These are phyloP conservation scores for Parastagonospora avenae DNA, from an alignment of 2,329 filamentous ascomycete species.

Conservation along the genomic window DNA sequence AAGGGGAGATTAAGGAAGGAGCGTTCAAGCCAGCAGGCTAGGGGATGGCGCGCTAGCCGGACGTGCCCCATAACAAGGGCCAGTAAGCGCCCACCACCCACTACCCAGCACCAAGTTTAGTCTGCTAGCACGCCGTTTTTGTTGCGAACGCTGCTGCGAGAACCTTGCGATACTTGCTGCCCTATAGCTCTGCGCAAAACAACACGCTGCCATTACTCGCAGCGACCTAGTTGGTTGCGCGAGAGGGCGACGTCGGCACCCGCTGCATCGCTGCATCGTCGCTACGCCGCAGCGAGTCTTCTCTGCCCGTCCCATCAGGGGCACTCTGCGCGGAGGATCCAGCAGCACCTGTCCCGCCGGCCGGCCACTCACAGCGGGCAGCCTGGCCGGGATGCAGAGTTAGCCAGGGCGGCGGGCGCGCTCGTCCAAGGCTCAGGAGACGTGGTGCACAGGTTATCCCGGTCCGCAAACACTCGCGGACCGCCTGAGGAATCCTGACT, in stretches of 20 bases:
- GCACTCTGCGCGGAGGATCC: neutral
- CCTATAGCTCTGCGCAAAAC: neutral
- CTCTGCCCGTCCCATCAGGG: conserved; percentile 2
- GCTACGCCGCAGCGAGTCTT: neutral
- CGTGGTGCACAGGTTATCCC: conserved; percentile 24
- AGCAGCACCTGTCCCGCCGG: conserved; percentile 5
- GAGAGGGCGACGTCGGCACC: no score
- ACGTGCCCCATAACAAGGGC: conserved; percentile 13
- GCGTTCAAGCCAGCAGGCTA: conserved; percentile 31
- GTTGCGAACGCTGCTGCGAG: conserved; percentile 18
- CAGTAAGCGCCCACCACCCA: conserved; percentile 9
- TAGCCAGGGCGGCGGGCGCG: neutral
- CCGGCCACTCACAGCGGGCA: conserved; percentile 15
- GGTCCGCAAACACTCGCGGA: conserved; percentile 24
- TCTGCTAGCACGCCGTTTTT: conserved; percentile 20
- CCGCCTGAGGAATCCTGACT: conserved; percentile 18
- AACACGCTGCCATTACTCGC: neutral
- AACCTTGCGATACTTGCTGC: conserved; percentile 9
- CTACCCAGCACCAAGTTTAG: conserved; percentile 22
- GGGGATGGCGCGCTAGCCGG: conserved; percentile 29
- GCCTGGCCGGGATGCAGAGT: conserved; percentile 7
- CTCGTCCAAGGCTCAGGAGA: conserved; percentile 29
- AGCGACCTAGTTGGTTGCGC: neutral
- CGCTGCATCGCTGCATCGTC: no score
- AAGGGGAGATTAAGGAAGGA: conserved; percentile 43